Evolutionary conservation across 805 yeast species (phyloP).

Genomic region (Yamadazyma takamatsuzukensis): DNA sequence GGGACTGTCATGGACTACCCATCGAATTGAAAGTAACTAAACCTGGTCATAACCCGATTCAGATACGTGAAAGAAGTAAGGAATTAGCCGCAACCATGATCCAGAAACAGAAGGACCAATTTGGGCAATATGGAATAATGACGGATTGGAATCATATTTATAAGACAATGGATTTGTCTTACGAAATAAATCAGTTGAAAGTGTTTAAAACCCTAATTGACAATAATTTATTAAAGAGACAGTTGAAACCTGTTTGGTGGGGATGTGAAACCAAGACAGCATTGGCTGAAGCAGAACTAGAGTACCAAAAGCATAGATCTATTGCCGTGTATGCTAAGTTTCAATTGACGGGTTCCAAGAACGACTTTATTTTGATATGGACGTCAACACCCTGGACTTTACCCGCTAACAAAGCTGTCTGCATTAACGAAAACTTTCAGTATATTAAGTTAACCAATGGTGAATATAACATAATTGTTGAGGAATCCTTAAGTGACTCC

Average conservation of each 20-base stretch:
- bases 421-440: conserved; percentile 54
- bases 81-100: conserved; percentile 69
- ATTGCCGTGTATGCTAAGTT: conserved; percentile 67
- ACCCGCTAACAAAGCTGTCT: conserved; percentile 80
- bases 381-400: conserved; percentile 99
- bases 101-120: conserved; percentile 57
- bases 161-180: conserved; percentile 64
- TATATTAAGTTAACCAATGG: conserved; percentile 48
- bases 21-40: conserved; percentile 78
- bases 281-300: conserved; percentile 93
- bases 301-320: conserved; percentile 73
- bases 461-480: conserved; percentile 54
- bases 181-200: conserved; percentile 70
- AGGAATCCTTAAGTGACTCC: conserved; percentile 42
- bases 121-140: conserved; percentile 72
- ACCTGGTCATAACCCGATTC: conserved; percentile 27
- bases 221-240: conserved; percentile 70
- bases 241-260: conserved; percentile 96
- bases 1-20: conserved; percentile 99
- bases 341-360: conserved; percentile 32
- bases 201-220: conserved; percentile 65
- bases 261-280: conserved; percentile 93
- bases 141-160: conserved; percentile 77
- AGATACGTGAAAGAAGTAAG: conserved; percentile 63
- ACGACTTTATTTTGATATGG: conserved; percentile 62